A percentile compares a stretch with the other conserved stretches of the same genome.
Evolutionary conservation across 1,284 basidiomycete genomes (phyloP).

Genomic region (Cryptococcus sp.): DNA sequence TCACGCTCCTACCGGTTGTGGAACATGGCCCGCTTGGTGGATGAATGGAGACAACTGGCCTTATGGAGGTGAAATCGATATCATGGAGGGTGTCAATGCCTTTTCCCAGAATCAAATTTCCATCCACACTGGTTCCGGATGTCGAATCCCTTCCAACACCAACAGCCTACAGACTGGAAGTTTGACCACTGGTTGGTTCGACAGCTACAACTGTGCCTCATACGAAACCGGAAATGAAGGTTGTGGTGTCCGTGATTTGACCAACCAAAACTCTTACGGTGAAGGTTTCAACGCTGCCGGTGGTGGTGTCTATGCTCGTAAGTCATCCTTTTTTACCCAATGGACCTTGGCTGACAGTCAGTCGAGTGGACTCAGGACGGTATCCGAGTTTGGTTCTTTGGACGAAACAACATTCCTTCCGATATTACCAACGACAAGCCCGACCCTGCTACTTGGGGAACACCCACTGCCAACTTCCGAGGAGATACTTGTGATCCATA

Average conservation of each 20-base stretch:
- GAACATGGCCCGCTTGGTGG: constrained; percentile 59
- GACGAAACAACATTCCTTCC: constrained; percentile 62
- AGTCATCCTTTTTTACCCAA: constrained; percentile 12
- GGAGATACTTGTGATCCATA: constrained; percentile 65
- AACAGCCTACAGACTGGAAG: constrained; percentile 50
- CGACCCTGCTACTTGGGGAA: constrained; percentile 67
- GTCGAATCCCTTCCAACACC: constrained; percentile 57
- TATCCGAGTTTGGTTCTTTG: constrained; percentile 76
- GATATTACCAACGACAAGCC: constrained; percentile 68
- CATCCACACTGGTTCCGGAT: constrained; percentile 47
- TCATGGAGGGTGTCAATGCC: constrained; percentile 52
- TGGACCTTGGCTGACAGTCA: constrained; percentile 26
- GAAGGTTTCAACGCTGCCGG: constrained; percentile 44
- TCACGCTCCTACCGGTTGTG: constrained; percentile 90
- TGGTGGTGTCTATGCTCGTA: constrained; percentile 50
- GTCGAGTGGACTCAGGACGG: constrained; percentile 70
- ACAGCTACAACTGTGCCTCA: constrained; percentile 44
- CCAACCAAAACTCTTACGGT: constrained; percentile 40
- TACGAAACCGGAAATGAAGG: constrained; percentile 48
- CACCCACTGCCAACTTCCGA: constrained; percentile 64
- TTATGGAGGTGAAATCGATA: constrained; percentile 55
- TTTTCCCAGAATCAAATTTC: constrained; percentile 49
- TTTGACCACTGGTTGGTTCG: constrained; percentile 50
- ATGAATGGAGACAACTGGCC: constrained; percentile 53
- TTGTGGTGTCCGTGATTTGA: constrained; percentile 43